A percentile compares a stretch with the other conserved stretches of the same genome.
phyloP scores from a whole-genome alignment of 306 rosid species.

The Medicago arabica region DNA sequence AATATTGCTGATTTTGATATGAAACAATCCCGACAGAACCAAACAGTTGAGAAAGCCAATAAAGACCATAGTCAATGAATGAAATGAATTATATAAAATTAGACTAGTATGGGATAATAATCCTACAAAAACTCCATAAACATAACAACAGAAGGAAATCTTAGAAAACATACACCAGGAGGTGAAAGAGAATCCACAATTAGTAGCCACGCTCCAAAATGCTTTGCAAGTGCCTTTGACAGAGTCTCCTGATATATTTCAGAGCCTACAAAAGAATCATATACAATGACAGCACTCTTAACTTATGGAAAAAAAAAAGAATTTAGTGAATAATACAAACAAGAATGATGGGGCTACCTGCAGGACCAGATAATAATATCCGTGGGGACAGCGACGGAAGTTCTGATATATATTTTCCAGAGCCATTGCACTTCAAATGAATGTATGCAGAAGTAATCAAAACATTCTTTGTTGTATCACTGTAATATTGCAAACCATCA shows the following conservation, averaged over 20 bases:
- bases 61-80: slow-evolving; percentile 18
- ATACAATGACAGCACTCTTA: slow-evolving; percentile 18
- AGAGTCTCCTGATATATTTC: slow-evolving; percentile 95
- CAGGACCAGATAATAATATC: slow-evolving; percentile 87
- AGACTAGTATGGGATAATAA: neutral
- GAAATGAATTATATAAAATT: neutral
- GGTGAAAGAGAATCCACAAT: slow-evolving; percentile 80
- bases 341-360: slow-evolving; percentile 59
- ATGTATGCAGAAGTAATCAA: slow-evolving; percentile 76
- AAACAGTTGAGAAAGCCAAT: slow-evolving; percentile 19
- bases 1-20: slow-evolving; percentile 19
- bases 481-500: slow-evolving; percentile 51
- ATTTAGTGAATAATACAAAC: slow-evolving; percentile 10
- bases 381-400: slow-evolving; percentile 82
- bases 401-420: slow-evolving; percentile 70
- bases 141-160: slow-evolving; percentile 21
- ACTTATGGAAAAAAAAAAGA: slow-evolving; percentile 1
- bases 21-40: slow-evolving; percentile 38
- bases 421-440: slow-evolving; percentile 80
- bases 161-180: slow-evolving; percentile 80
- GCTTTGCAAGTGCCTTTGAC: slow-evolving; percentile 89
- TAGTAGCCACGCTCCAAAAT: slow-evolving; percentile 79
- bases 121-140: slow-evolving; percentile 21
- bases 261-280: slow-evolving; percentile 68
- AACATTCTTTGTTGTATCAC: slow-evolving; percentile 85